Evolutionary conservation across 2,329 filamentous ascomycete genomes (phyloP), one percentile per base, ranked within the genome.

Genomic region (Volutella citrinella): DNA sequence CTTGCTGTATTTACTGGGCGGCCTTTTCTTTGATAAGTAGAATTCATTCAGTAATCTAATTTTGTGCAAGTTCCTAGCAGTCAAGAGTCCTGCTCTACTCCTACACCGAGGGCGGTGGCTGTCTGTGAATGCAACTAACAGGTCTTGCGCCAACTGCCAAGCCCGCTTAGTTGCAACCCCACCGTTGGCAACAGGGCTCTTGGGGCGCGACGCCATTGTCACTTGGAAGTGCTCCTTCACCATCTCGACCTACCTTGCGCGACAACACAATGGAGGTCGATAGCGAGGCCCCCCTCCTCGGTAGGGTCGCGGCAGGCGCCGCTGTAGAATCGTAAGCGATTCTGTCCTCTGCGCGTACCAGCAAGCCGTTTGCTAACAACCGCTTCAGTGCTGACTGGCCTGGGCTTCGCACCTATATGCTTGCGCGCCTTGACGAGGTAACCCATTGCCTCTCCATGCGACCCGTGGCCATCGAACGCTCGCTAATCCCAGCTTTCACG

Each of bases 401-500:
- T 20, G 64, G 64, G 37, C 70, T 88, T 49, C 71, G 87, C 30
- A 72, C 75, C 49, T 74, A 75, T 19, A 67, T 91, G 22, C 65
- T 90, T 32, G 65, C 77, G 40, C 78, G 81, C 51, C 71, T 91
- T 30, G 82, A 93, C 59, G 72, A 70, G 65, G 74, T 76, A 51
- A 22, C 9, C 12, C 12, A 9, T 22, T 22, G 20, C 12, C 20
- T 8, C n/a, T n/a, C n/a, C n/a, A n/a, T n/a, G n/a, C n/a, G n/a
- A n/a, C n/a, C n/a, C n/a, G n/a, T n/a, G n/a, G n/a, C n/a, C n/a
- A n/a, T n/a, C n/a, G n/a, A n/a, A 22, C 9, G 12, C 12, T 22
- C 20, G 20, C 20, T 16, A 17, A 17, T 30, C 28, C 42, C 22
- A 45, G 19, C 13, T 7, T 41, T 21, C 41, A 31, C 32, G 10